phyloP scores from a whole-genome alignment of 192 early-diverging fungal genomes.

The Rhizoclosmatium sp. region DNA sequence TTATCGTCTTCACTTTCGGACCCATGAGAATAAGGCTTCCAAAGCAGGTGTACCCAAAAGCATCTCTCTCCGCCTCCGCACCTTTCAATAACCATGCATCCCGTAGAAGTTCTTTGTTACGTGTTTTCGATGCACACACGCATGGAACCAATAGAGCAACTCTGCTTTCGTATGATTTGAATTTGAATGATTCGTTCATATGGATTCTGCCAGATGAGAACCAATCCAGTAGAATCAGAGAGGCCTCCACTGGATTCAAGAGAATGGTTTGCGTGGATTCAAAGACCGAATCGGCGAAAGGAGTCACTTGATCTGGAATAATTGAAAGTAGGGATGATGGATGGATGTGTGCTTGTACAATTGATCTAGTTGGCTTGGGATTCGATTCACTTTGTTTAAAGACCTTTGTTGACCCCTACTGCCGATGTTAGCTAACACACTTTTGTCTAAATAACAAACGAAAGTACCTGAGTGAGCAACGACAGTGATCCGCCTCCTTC shows the following conservation, averaged over 20 bases:
- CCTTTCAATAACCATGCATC: background rate
- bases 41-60: background rate
- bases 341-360: background rate
- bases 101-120: background rate
- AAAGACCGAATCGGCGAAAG: background rate
- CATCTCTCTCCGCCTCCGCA: background rate
- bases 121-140: background rate
- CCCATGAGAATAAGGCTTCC: background rate
- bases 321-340: background rate
- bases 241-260: background rate
- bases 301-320: background rate
- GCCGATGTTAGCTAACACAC: too few relatives aligned
- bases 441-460: too few relatives aligned
- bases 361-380: background rate
- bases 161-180: background rate
- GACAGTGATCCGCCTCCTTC: constrained; percentile 58
- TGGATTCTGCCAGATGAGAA: background rate
- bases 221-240: background rate
- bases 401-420: constrained; percentile 71
- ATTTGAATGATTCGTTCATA: background rate
- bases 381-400: constrained; percentile 56
- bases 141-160: background rate
- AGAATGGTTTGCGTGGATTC: background rate
- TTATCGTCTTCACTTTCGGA: background rate
- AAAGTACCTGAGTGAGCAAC: constrained; percentile 66